Percentiles rank a stretch among this genome's conserved stretches.
These are phyloP conservation scores for Elymus sibiricus DNA, from an alignment of 176 grass and related monocot genomes.

Conservation along the genomic window DNA sequence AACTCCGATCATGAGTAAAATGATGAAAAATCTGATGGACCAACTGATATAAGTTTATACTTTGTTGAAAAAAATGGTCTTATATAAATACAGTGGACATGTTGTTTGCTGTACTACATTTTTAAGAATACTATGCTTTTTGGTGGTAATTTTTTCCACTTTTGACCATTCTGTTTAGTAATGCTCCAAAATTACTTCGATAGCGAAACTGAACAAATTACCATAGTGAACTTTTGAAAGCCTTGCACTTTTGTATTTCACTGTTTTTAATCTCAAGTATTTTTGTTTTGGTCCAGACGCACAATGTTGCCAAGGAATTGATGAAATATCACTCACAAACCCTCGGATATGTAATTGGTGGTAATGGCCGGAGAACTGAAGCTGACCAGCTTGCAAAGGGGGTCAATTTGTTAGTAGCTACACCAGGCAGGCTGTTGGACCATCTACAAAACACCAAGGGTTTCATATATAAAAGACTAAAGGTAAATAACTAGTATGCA, in stretches of 20 bases:
- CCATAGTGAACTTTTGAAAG: neutral
- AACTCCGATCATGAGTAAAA: neutral
- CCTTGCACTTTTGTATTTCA: neutral
- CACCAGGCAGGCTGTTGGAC: constrained; percentile 94
- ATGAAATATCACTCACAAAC: constrained; percentile 93
- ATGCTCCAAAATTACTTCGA: neutral
- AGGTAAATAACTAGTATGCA: constrained; percentile 38
- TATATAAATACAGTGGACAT: neutral
- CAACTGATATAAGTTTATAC: neutral
- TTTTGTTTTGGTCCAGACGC: constrained; percentile 55
- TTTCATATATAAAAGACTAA: constrained; percentile 86
- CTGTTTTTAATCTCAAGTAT: neutral
- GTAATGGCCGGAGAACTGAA: constrained; percentile 71
- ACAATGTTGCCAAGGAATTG: constrained; percentile 91
- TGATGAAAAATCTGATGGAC: neutral
- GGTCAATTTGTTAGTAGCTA: constrained; percentile 87
- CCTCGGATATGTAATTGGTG: constrained; percentile 84
- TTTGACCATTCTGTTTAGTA: neutral
- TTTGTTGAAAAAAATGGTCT: neutral
- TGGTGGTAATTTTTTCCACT: neutral
- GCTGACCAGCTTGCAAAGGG: constrained; percentile 87
- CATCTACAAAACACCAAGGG: constrained; percentile 90
- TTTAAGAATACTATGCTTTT: neutral
- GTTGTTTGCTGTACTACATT: neutral
- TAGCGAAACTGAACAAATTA: neutral